phyloP scores from a whole-genome alignment of 441 rosid genomes.

The Erodium trifolium region DNA sequence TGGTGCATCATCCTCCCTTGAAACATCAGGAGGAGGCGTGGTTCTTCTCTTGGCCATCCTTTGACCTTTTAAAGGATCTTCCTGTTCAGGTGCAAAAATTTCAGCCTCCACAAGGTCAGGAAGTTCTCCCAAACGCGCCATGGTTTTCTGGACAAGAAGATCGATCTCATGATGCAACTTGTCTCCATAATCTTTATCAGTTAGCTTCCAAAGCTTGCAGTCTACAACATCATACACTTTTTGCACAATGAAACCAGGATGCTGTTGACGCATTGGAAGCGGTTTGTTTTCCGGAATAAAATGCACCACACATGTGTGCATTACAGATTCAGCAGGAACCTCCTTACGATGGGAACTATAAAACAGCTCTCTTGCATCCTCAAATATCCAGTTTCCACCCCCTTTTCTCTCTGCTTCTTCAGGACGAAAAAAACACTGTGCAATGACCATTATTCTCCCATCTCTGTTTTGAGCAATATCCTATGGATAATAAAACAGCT shows the following conservation, averaged over 20 bases:
- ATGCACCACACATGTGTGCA: slow-evolving; percentile 88
- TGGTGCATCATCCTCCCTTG: slow-evolving; percentile 56
- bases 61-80: slow-evolving; percentile 44
- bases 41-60: slow-evolving; percentile 45
- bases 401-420: slow-evolving; percentile 85
- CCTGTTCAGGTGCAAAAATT: slow-evolving; percentile 42
- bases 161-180: slow-evolving; percentile 84
- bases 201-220: slow-evolving; percentile 72
- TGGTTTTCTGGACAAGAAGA: slow-evolving; percentile 76
- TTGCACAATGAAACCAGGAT: slow-evolving; percentile 85
- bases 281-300: slow-evolving; percentile 78
- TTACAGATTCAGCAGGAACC: slow-evolving; percentile 85
- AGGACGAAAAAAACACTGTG: slow-evolving; percentile 92
- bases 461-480: slow-evolving; percentile 54
- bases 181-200: slow-evolving; percentile 88
- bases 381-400: slow-evolving; percentile 80
- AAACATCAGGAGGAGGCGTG: slow-evolving; percentile 60
- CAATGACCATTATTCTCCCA: slow-evolving; percentile 65
- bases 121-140: slow-evolving; percentile 57
- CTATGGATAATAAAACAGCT: slow-evolving; percentile 23
- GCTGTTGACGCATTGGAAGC: slow-evolving; percentile 53
- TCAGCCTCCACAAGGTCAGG: slow-evolving; percentile 60
- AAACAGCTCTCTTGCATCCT: slow-evolving; percentile 69
- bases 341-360: slow-evolving; percentile 88
- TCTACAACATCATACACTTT: slow-evolving; percentile 85